phyloP scores from a whole-genome alignment of 192 early-diverging fungal genomes.

The Entomortierella parvispora region DNA sequence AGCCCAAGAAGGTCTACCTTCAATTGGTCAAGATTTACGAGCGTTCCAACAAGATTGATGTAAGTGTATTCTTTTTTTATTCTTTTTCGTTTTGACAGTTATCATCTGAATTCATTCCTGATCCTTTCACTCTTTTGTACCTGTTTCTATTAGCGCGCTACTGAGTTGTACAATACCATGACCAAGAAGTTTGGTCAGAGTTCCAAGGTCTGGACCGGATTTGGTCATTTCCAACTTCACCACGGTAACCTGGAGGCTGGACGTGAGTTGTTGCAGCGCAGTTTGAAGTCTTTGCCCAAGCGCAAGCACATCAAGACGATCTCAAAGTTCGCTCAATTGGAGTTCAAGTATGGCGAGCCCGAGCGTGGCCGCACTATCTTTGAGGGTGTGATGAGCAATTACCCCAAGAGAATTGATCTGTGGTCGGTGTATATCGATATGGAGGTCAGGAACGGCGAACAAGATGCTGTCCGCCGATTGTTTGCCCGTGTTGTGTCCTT shows the following conservation, averaged over 20 bases:
- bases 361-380: slow-evolving; percentile 98
- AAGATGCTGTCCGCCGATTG: slow-evolving; percentile 72
- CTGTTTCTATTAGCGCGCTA: slow-evolving; percentile 56
- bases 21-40: slow-evolving; percentile 93
- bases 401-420: slow-evolving; percentile 94
- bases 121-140: background rate
- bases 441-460: slow-evolving; percentile 85
- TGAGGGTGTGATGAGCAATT: slow-evolving; percentile 92
- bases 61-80: slow-evolving; percentile 32
- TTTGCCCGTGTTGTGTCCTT: slow-evolving; percentile 92
- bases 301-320: slow-evolving; percentile 96
- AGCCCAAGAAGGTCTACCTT: slow-evolving; percentile 90
- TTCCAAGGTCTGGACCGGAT: slow-evolving; percentile 91
- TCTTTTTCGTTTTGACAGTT: background rate
- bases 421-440: slow-evolving; percentile 98
- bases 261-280: slow-evolving; percentile 82
- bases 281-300: slow-evolving; percentile 88
- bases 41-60: slow-evolving; percentile 79
- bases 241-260: slow-evolving; percentile 78
- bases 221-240: slow-evolving; percentile 85
- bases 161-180: slow-evolving; percentile 78
- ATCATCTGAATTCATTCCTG: slow-evolving; percentile 2
- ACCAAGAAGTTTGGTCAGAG: slow-evolving; percentile 87
- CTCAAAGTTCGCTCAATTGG: slow-evolving; percentile 95
- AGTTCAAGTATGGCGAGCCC: slow-evolving; percentile 96